Conservation (phyloP, 2,329 filamentous ascomycete genomes). For the Shiraia sp. region DNA sequence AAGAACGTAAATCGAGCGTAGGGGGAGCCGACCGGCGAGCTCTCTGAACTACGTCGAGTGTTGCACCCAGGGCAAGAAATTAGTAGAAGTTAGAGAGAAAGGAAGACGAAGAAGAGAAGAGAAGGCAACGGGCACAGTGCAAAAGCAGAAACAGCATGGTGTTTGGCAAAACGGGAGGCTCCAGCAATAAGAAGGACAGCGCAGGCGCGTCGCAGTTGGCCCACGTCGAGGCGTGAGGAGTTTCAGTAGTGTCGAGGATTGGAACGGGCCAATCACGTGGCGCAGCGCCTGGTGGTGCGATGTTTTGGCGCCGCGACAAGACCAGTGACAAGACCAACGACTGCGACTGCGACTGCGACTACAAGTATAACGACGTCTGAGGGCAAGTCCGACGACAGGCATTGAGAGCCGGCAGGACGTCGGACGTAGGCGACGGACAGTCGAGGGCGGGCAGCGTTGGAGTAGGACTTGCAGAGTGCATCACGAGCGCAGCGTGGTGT, state of each 20-base stretch:
- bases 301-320: constrained; percentile 31
- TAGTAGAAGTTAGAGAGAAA: constrained; percentile 36
- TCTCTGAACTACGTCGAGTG: constrained; percentile 38
- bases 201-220: constrained; percentile 38
- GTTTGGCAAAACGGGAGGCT: constrained; percentile 22
- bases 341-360: neutral
- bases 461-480: no score
- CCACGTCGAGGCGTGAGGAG: constrained; percentile 32
- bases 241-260: constrained; percentile 42
- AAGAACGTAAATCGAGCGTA: constrained; percentile 40
- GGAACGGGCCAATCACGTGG: constrained; percentile 34
- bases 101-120: constrained; percentile 30
- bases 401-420: neutral
- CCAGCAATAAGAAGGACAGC: constrained; percentile 41
- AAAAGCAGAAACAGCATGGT: constrained; percentile 30
- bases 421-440: no score
- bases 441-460: neutral
- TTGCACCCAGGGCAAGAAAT: constrained; percentile 17
- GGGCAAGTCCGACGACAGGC: neutral
- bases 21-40: constrained; percentile 45
- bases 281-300: constrained; percentile 25
- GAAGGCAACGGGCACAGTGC: constrained; percentile 26
- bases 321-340: constrained; percentile 5
- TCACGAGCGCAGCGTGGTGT: neutral
- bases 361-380: no score